A percentile compares a stretch with the other conserved stretches of the same genome.
These are phyloP conservation scores for Pyrus hybrid DNA, from an alignment of 331 rosid species.

Conservation along the genomic window DNA sequence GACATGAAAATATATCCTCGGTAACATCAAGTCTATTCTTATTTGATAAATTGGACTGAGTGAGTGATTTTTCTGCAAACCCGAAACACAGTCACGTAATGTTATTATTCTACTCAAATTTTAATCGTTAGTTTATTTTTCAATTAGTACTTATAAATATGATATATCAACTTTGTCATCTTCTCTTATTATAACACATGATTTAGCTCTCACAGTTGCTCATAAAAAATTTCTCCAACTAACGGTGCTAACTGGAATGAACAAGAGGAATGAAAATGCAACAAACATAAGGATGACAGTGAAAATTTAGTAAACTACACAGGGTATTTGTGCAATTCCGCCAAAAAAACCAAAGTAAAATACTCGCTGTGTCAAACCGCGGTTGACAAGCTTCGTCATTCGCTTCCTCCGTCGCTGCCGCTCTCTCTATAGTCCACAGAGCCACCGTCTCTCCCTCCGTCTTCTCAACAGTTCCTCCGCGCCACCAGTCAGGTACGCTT, in stretches of 20 bases:
- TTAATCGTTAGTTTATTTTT: no score
- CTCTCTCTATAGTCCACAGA: background rate
- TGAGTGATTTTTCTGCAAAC: background rate
- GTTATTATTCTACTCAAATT: no score
- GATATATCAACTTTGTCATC: no score
- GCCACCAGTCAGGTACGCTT: background rate
- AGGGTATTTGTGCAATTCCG: background rate
- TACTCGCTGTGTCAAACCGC: background rate
- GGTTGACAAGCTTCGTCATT: background rate
- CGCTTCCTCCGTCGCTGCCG: background rate
- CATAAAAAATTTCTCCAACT: background rate
- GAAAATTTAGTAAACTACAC: background rate
- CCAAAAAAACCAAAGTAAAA: background rate
- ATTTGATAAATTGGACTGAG: background rate
- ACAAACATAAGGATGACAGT: background rate
- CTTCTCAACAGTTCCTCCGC: background rate
- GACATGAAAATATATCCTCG: no score
- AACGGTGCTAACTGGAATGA: background rate
- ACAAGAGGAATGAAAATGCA: background rate
- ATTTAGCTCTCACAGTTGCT: background rate
- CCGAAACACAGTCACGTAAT: accelerated
- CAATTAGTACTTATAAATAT: no score
- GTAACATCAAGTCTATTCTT: no score
- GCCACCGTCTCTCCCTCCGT: background rate
- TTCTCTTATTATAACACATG: background rate